Percentiles rank a stretch among this genome's conserved stretches.
phyloP scores from a whole-genome alignment of 441 rosid genomes.

The Pelargonium australe region DNA sequence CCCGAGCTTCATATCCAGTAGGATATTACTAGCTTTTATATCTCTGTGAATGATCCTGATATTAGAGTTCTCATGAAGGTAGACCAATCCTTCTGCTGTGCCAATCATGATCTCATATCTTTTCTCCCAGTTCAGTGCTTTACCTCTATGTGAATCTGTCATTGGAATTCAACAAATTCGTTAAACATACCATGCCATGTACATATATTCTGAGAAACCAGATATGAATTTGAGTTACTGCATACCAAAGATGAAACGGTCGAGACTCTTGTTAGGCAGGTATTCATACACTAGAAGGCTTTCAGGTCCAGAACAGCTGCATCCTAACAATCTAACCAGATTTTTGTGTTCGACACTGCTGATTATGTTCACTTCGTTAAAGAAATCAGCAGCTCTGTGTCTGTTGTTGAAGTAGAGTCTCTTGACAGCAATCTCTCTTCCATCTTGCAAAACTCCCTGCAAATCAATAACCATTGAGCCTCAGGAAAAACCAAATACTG shows the following conservation, averaged over 20 bases:
- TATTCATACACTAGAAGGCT: conserved; percentile 86
- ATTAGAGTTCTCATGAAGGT: conserved; percentile 66
- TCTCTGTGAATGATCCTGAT: conserved; percentile 80
- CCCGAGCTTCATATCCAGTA: conserved; percentile 64
- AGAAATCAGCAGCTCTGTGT: conserved; percentile 82
- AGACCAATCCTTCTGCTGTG: conserved; percentile 75
- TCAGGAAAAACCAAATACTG: neutral
- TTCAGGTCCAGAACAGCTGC: conserved; percentile 88
- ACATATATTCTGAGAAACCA: neutral
- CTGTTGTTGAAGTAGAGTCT: conserved; percentile 80
- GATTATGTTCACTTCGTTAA: conserved; percentile 83
- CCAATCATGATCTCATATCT: conserved; percentile 56
- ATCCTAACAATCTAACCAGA: conserved; percentile 79
- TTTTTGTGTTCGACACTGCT: conserved; percentile 82
- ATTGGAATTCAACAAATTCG: neutral
- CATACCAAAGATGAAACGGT: conserved; percentile 69
- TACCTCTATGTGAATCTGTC: conserved; percentile 62
- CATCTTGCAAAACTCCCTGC: conserved; percentile 79
- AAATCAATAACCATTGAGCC: neutral
- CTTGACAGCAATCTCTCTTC: conserved; percentile 90
- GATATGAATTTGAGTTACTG: neutral
- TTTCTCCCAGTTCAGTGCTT: conserved; percentile 60
- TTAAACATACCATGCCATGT: no score
- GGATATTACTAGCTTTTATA: conserved; percentile 79
- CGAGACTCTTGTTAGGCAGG: conserved; percentile 77